Base-by-base conservation (phyloP, 495 filamentous ascomycete genomes). In the Jackrogersella multiformis region DNA sequence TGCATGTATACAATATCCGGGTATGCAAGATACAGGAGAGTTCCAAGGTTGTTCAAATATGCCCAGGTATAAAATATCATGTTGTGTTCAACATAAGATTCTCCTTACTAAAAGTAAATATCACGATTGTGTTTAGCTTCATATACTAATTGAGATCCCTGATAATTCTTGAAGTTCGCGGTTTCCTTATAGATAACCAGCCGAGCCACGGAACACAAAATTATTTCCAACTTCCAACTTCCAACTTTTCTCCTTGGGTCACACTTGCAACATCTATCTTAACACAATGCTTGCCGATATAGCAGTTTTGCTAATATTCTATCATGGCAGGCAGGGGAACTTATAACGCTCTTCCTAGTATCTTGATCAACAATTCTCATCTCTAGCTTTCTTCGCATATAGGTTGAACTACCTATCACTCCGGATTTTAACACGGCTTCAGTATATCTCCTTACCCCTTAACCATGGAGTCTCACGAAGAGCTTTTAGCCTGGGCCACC, bases 401-500 rank as follows among this genome's bases (percentile, higher is more conserved):
- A n/a, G 7, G 5, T 13, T 16, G n/a, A 5, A 28, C 6, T 7
- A 49, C 7, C 9, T 10, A 18, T 34, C 26, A 3, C 21, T 18
- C 10, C n/a, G 6, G 16, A 32, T 18, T 5, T 18, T 6, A 18
- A 32, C 6, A 2, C n/a, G 15, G 7, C n/a, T 32, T 18, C 15
- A 13, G 32, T 18, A 32, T n/a, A 9, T 45, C 10, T 24, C 38
- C 18, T 6, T 26, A 26, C 44, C 34, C 10, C 5, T 4, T 54
- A 42, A 35, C 67, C 15, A 79, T 77, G 77, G 77, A 81, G 2
- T 56, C 68, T 30, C 72, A 79, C 65, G 78, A 83, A 39, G 77
- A 79, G 1, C 87, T 92, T 49, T 78, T 86, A 5, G 54, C 78
- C 65, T 93, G 90, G 90, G 86, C 89, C n/a, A 75, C 76, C 4